A percentile compares a stretch with the other conserved stretches of the same genome.
Conservation (phyloP, 345 rosid species). For the Aquilaria malaccensis region DNA sequence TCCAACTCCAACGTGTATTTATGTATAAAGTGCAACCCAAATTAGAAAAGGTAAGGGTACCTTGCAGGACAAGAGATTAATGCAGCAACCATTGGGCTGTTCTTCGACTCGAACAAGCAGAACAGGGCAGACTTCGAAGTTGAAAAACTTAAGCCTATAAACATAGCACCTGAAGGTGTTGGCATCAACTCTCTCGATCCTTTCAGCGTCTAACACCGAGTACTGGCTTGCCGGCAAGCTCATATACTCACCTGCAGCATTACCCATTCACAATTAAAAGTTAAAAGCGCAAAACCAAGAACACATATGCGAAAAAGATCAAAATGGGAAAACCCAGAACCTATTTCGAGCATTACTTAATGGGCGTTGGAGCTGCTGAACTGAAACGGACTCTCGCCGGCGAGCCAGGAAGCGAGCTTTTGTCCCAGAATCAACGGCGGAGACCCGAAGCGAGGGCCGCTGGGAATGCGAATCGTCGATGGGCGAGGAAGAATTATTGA, state of each 20-base stretch:
- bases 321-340: background rate
- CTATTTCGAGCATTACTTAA: conserved; percentile 48
- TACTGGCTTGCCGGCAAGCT: conserved; percentile 96
- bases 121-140: conserved; percentile 91
- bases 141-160: conserved; percentile 74
- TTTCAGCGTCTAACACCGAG: conserved; percentile 97
- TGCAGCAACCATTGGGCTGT: conserved; percentile 85
- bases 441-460: conserved; percentile 28
- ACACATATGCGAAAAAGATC: background rate
- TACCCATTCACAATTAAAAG: background rate
- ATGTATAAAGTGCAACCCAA: background rate
- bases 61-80: conserved; percentile 90
- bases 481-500: conserved; percentile 18
- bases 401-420: conserved; percentile 80
- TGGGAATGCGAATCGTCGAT: conserved; percentile 14
- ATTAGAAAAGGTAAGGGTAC: conserved; percentile 17
- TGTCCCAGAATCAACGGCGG: conserved; percentile 37
- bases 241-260: conserved; percentile 71
- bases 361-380: conserved; percentile 72
- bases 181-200: conserved; percentile 91
- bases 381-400: conserved; percentile 64
- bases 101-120: conserved; percentile 86
- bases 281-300: background rate
- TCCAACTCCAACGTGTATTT: background rate
- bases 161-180: conserved; percentile 82